Evolutionary conservation across 1,284 basidiomycete species (phyloP).

Genomic region (Kwoniella shivajii): DNA sequence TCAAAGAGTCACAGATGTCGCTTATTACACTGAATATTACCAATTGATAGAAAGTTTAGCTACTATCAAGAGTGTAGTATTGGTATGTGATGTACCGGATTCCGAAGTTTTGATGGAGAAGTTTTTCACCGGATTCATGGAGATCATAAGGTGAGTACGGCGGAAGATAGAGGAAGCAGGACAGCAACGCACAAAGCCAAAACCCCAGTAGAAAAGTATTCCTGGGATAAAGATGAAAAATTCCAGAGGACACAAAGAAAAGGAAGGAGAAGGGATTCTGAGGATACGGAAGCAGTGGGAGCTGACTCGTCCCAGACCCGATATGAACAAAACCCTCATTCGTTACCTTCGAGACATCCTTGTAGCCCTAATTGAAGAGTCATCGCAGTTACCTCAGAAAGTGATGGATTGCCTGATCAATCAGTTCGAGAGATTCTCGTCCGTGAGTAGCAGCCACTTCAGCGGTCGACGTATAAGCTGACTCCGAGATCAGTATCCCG

Average conservation of each 20-base stretch:
- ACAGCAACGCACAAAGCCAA: too few relatives aligned
- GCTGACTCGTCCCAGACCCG: constrained; percentile 54
- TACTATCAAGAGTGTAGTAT: constrained; percentile 89
- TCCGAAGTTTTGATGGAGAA: constrained; percentile 82
- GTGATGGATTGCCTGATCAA: constrained; percentile 80
- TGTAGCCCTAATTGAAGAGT: constrained; percentile 85
- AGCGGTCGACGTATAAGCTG: neutral
- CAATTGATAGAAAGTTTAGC: constrained; percentile 89
- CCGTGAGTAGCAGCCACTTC: constrained; percentile 20
- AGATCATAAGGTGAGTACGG: constrained; percentile 65
- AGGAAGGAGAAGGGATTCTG: neutral
- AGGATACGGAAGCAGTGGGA: constrained; percentile 5
- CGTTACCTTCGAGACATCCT: constrained; percentile 87
- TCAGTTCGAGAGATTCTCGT: constrained; percentile 76
- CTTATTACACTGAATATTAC: constrained; percentile 86
- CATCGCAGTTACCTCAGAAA: constrained; percentile 68
- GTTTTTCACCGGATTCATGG: constrained; percentile 82
- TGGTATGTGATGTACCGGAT: constrained; percentile 86
- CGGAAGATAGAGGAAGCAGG: too few relatives aligned
- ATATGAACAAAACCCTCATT: constrained; percentile 86
- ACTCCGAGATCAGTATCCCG: constrained; percentile 60
- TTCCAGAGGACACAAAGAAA: too few relatives aligned
- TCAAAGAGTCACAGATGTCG: constrained; percentile 53
- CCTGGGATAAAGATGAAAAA: too few relatives aligned
- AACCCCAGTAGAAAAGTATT: too few relatives aligned